Base-by-base conservation (phyloP, 23 red algal species). In the Gracilaria gracilis region DNA sequence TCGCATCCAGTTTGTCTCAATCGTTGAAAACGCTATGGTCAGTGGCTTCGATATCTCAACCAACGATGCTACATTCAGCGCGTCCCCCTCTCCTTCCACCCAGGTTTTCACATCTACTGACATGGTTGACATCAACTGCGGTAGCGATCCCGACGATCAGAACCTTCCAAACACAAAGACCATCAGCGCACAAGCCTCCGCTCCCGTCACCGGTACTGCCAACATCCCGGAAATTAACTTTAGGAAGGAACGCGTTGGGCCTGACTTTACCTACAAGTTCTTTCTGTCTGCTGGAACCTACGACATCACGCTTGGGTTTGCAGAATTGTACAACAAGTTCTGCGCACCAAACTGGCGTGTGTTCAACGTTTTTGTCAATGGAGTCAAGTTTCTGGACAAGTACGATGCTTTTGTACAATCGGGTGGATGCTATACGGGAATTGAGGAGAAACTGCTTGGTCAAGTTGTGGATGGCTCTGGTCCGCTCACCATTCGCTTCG, bases 211-310 rank as follows among this genome's bases (percentile, higher is more conserved):
- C 32, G 46, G n/a, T 32, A 79, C 75, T 8, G 50, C 29, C 50
- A 66, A 75, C 37, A 31, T 32, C 29, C 38, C 36, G 75, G 31
- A 6, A n/a, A 31, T 9, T n/a, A 24, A 12, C 37, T 79, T 40
- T 50, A 37, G 55, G 5, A 78, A 69, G 35, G 36, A 51, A 5
- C 42, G 86, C 9, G 64, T 34, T 33, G 88, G 88, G 1, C 8
- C 76, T 6, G 89, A 82, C 71, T 87, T 94, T 37, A 80, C 81
- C 3, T 94, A 94, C 75, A 44, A 49, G 50, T 94, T 94, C 49
- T 65, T 57, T 46, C 62, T 83, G 31, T 19, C 42, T 39, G 12
- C 69, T 24, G 86, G 71, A 0, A 42, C 54, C n/a, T 89, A 89
- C 72, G 72, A 78, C 61, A 32, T 89, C 32, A 57, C 24, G 37